These are phyloP conservation scores for Ustilago sp. DNA, from an alignment of 1,284 basidiomycete species.

Conservation along the genomic window DNA sequence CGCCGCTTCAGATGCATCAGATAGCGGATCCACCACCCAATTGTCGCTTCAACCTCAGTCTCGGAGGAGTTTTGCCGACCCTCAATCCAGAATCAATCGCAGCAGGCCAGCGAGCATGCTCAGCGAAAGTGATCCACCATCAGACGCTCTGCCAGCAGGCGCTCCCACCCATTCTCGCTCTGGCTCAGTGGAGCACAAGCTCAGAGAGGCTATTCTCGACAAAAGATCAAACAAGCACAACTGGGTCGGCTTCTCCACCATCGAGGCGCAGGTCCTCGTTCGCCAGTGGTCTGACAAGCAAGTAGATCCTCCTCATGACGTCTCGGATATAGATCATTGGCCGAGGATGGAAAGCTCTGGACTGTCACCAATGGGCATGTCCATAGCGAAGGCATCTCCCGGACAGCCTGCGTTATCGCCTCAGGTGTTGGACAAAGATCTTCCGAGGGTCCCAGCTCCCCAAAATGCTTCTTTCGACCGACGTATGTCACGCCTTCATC, in stretches of 20 bases:
- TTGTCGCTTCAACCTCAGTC: conserved; percentile 23
- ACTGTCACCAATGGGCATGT: conserved; percentile 15
- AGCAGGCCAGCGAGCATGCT: conserved; percentile 21
- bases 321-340: background rate
- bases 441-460: conserved; percentile 28
- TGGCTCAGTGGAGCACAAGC: conserved; percentile 34
- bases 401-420: background rate
- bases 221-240: conserved; percentile 42
- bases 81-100: conserved; percentile 10
- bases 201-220: conserved; percentile 34
- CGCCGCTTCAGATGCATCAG: conserved; percentile 5
- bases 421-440: conserved; percentile 25
- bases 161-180: conserved; percentile 20
- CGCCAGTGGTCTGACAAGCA: conserved; percentile 23
- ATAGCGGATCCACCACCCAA: conserved; percentile 5
- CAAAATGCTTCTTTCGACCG: conserved; percentile 43
- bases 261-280: conserved; percentile 42
- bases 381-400: conserved; percentile 11
- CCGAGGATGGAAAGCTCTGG: background rate
- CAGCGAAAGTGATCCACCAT: conserved; percentile 1
- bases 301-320: background rate
- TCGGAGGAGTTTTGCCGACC: background rate
- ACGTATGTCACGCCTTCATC: conserved; percentile 30
- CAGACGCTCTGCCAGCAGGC: conserved; percentile 13
- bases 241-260: conserved; percentile 46